These are phyloP conservation scores for Silene vulgaris DNA, from an alignment of 179 eudicot species.

Conservation along the genomic window DNA sequence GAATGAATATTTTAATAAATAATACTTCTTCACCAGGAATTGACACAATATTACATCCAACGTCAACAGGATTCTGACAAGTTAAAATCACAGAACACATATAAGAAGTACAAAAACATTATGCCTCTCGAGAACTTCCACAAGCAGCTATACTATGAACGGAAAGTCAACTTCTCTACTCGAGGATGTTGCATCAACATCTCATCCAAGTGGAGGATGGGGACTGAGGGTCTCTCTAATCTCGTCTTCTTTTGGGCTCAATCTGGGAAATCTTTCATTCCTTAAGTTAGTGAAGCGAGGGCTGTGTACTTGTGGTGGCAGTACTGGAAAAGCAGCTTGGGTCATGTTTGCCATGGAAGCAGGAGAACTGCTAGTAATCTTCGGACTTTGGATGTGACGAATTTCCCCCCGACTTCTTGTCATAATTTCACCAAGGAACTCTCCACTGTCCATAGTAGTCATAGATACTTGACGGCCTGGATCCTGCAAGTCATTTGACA, in stretches of 20 bases:
- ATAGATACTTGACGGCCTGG: conserved; percentile 36
- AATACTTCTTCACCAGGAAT: conserved; percentile 19
- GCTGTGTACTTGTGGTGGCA: conserved; percentile 37
- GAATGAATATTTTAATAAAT: conserved; percentile 14
- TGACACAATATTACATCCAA: conserved; percentile 26
- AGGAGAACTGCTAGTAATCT: conserved; percentile 56
- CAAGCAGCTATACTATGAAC: conserved; percentile 20
- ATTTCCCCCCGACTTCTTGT: conserved; percentile 94
- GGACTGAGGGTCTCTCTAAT: conserved; percentile 65
- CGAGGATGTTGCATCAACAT: conserved; percentile 37
- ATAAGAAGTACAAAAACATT: conserved; percentile 19
- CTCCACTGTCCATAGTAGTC: conserved; percentile 45
- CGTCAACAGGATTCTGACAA: conserved; percentile 22
- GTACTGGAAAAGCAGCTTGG: conserved; percentile 51
- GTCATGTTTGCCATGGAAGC: conserved; percentile 40
- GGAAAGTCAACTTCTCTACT: conserved; percentile 27
- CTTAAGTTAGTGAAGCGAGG: conserved; percentile 44
- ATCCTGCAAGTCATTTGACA: conserved; percentile 33
- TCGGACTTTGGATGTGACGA: conserved; percentile 64
- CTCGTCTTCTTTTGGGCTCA: conserved; percentile 45
- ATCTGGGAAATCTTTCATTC: conserved; percentile 42
- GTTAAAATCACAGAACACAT: conserved; percentile 12
- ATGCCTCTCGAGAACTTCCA: conserved; percentile 48
- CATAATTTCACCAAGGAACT: conserved; percentile 66
- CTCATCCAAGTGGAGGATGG: conserved; percentile 45